Conservation (phyloP, 345 rosid genomes). For the Corchorus capsularis region DNA sequence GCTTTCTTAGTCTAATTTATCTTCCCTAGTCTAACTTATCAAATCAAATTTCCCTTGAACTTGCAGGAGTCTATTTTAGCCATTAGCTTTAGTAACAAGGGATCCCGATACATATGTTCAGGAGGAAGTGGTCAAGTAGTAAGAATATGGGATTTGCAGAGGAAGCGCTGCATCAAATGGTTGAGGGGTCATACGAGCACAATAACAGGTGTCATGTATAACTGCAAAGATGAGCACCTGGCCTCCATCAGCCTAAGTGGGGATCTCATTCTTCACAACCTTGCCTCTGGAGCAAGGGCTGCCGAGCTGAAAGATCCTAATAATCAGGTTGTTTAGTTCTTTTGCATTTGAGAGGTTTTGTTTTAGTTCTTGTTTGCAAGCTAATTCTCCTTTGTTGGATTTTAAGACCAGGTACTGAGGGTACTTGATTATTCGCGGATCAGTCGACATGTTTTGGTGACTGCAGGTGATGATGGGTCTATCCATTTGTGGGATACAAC, state of each 20-base stretch:
- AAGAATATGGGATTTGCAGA: conserved; percentile 96
- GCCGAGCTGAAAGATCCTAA: conserved; percentile 94
- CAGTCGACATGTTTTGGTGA: conserved; percentile 88
- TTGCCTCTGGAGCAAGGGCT: conserved; percentile 87
- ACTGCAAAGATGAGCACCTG: conserved; percentile 96
- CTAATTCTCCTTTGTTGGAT: conserved; percentile 45
- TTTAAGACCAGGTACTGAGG: conserved; percentile 94
- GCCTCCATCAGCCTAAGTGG: conserved; percentile 91
- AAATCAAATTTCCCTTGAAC: conserved; percentile 18
- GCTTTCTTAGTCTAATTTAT: conserved; percentile 13
- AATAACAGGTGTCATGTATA: conserved; percentile 88
- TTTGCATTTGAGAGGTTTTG: conserved; percentile 24
- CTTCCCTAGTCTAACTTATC: conserved; percentile 18
- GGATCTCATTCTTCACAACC: conserved; percentile 92
- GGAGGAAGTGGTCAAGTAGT: conserved; percentile 93
- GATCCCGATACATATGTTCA: conserved; percentile 89
- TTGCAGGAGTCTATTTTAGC: conserved; percentile 81
- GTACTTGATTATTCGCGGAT: conserved; percentile 94
- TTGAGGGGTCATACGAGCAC: conserved; percentile 87
- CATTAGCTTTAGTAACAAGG: conserved; percentile 86
- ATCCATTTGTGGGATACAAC: conserved; percentile 95
- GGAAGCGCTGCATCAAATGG: conserved; percentile 90
- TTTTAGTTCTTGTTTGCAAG: conserved; percentile 26
- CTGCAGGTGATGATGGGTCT: conserved; percentile 99
- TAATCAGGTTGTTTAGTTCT: conserved; percentile 75